Percentiles rank a stretch among this genome's conserved stretches.
phyloP scores from a whole-genome alignment of 1,284 basidiomycete species.

The Meripilus lineatus region DNA sequence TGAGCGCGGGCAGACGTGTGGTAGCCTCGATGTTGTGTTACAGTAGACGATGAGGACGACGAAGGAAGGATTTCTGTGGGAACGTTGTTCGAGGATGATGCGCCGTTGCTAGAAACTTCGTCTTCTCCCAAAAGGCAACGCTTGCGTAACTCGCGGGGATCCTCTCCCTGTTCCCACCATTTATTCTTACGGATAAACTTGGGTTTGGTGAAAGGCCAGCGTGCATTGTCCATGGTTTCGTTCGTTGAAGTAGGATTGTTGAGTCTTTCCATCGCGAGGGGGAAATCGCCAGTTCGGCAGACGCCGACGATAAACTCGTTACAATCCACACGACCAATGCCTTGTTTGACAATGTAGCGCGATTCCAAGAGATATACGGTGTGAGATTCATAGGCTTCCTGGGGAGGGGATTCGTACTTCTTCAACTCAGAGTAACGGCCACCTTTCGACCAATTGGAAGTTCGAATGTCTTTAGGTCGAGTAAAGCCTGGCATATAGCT shows the following conservation, averaged over 20 bases:
- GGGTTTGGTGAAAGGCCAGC: constrained; percentile 29
- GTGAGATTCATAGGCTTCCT: constrained; percentile 34
- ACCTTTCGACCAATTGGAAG: constrained; percentile 34
- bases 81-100: background rate
- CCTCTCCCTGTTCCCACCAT: constrained; percentile 26
- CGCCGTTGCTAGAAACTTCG: background rate
- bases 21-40: constrained; percentile 21
- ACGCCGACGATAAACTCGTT: constrained; percentile 32
- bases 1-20: constrained; percentile 22
- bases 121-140: background rate
- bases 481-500: constrained; percentile 37
- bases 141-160: constrained; percentile 15
- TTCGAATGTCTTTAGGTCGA: constrained; percentile 34
- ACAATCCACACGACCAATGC: constrained; percentile 28
- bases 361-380: constrained; percentile 38
- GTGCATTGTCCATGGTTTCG: constrained; percentile 35
- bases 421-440: constrained; percentile 26
- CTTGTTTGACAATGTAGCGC: constrained; percentile 29
- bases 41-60: background rate
- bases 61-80: constrained; percentile 9
- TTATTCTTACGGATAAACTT: constrained; percentile 12
- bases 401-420: constrained; percentile 30
- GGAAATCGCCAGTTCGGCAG: constrained; percentile 31
- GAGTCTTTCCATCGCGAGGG: constrained; percentile 24
- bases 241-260: constrained; percentile 23